These are phyloP conservation scores for Euphorbia corollata DNA, from an alignment of 441 rosid genomes.

Conservation along the genomic window DNA sequence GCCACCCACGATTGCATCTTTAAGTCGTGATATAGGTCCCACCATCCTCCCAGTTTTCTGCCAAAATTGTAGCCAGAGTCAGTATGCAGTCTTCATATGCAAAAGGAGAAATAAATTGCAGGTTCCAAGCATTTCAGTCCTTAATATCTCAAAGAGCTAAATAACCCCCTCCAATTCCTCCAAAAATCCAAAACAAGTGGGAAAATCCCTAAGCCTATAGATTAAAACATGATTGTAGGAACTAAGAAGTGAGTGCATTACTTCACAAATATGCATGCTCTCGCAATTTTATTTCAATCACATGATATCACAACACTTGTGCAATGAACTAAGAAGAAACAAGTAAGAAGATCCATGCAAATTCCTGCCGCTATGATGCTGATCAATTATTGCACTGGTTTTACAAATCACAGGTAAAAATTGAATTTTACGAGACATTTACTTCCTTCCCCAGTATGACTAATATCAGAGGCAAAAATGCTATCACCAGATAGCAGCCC, in stretches of 20 bases:
- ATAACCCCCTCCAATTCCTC: background rate
- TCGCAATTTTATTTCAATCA: background rate
- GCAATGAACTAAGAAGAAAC: background rate
- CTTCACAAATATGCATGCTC: background rate
- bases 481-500: background rate
- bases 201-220: background rate
- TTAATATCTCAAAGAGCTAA: background rate
- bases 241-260: background rate
- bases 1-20: constrained; percentile 75
- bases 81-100: background rate
- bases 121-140: background rate
- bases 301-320: background rate
- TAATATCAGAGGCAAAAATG: background rate
- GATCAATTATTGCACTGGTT: background rate
- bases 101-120: background rate
- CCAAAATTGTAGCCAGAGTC: constrained; percentile 2
- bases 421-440: background rate
- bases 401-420: background rate
- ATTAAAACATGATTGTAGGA: background rate
- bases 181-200: background rate
- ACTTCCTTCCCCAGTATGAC: too few species aligned
- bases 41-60: constrained; percentile 64
- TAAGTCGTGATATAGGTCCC: constrained; percentile 67
- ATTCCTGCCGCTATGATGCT: background rate
- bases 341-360: background rate